Evolutionary conservation across 768 basidiomycete species (phyloP).

Genomic region (Tylopilus subfusipes): DNA sequence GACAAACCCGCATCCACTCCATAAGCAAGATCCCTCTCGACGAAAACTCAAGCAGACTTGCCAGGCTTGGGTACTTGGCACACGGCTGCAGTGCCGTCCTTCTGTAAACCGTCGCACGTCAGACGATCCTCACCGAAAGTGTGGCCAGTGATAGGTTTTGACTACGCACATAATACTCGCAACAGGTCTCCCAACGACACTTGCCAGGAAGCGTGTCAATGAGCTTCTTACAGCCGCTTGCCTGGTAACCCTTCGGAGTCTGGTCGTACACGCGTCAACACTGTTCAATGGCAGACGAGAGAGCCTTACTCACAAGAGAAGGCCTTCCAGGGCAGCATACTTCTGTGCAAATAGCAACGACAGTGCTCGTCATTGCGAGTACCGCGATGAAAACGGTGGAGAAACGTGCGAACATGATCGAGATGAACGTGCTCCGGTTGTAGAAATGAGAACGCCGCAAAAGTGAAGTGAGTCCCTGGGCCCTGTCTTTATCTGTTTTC

Average conservation of each 20-base stretch:
- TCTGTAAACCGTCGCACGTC: not conserved
- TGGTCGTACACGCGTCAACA: not conserved
- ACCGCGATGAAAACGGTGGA: not conserved
- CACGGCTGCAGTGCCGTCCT: too few relatives aligned
- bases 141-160: too few relatives aligned
- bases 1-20: not conserved
- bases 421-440: not conserved
- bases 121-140: not conserved
- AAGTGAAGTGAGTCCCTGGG: not conserved
- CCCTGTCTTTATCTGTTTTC: not conserved
- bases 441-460: not conserved
- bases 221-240: not conserved
- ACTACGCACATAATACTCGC: not conserved
- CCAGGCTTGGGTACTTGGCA: not conserved
- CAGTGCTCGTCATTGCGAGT: not conserved
- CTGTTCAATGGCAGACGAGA: too few relatives aligned
- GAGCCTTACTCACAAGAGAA: not conserved
- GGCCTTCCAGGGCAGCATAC: not conserved
- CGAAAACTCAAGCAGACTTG: not conserved
- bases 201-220: too few relatives aligned
- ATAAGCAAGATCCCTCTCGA: not conserved
- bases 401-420: constrained; percentile 3
- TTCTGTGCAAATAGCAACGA: not conserved
- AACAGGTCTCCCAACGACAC: not conserved
- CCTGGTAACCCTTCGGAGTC: not conserved